These are phyloP conservation scores for Coccinonectria pachysandricola DNA, from an alignment of 2,329 filamentous ascomycete species.

Conservation along the genomic window DNA sequence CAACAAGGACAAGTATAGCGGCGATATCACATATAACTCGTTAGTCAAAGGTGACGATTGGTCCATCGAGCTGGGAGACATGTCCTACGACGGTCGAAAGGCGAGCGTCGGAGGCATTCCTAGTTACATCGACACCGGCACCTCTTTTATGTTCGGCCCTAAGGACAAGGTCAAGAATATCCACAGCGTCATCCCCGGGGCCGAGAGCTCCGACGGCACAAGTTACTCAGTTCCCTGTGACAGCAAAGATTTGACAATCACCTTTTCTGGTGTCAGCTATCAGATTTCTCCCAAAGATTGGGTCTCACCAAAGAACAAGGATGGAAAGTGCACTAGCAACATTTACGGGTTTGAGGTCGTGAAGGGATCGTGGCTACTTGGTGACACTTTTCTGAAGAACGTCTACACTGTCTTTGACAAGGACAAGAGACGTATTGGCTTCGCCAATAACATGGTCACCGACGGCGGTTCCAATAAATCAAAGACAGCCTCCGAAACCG, in stretches of 20 bases:
- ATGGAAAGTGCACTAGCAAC: slow-evolving; percentile 55
- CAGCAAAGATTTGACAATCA: slow-evolving; percentile 48
- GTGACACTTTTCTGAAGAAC: slow-evolving; percentile 81
- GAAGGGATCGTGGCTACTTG: slow-evolving; percentile 62
- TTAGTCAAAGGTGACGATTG: slow-evolving; percentile 51
- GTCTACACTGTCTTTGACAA: slow-evolving; percentile 80
- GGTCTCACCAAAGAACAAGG: slow-evolving; percentile 36
- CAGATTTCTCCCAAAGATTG: slow-evolving; percentile 62
- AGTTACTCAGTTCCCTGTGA: slow-evolving; percentile 67
- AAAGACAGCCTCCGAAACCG: slow-evolving; percentile 4
- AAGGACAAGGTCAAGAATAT: slow-evolving; percentile 53
- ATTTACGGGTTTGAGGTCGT: slow-evolving; percentile 65
- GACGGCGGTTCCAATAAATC: too few species aligned
- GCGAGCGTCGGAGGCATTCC: slow-evolving; percentile 44
- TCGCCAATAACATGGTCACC: slow-evolving; percentile 11
- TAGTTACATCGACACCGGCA: slow-evolving; percentile 77
- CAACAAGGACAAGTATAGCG: slow-evolving; percentile 56
- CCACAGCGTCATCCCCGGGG: slow-evolving; percentile 57
- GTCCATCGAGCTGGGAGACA: slow-evolving; percentile 61
- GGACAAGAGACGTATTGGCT: slow-evolving; percentile 53
- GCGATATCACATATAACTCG: slow-evolving; percentile 56
- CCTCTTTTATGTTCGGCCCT: slow-evolving; percentile 68
- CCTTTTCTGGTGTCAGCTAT: slow-evolving; percentile 59
- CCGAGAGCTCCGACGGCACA: slow-evolving; percentile 43
- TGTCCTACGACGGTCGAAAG: slow-evolving; percentile 49